These are phyloP conservation scores for Gastrolobium bilobum DNA, from an alignment of 306 rosid species.

Conservation along the genomic window DNA sequence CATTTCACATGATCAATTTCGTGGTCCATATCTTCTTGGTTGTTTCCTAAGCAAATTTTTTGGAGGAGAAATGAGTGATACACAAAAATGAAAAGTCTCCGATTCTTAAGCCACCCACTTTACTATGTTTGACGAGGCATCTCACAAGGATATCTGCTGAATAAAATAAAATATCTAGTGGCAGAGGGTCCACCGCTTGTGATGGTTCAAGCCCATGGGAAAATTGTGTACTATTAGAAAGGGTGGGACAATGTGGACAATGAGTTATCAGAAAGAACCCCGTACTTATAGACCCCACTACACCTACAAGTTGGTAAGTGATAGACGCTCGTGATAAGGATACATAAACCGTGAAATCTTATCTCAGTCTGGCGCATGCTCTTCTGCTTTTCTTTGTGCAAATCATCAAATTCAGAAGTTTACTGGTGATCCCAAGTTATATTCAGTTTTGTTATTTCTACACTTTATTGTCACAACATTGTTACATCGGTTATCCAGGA, in stretches of 20 bases:
- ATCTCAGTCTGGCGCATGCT: conserved; percentile 6
- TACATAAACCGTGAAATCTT: conserved; percentile 36
- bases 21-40: conserved; percentile 24
- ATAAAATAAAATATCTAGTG: conserved; percentile 42
- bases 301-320: conserved; percentile 35
- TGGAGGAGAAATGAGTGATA: not conserved
- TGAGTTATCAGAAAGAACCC: conserved; percentile 16
- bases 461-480: too few relatives aligned
- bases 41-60: conserved; percentile 11
- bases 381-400: not conserved
- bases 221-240: conserved; percentile 33
- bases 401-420: not conserved
- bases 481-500: too few relatives aligned
- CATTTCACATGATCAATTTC: not conserved
- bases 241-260: conserved; percentile 36
- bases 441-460: too few relatives aligned
- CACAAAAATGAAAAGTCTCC: not conserved
- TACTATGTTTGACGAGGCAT: conserved; percentile 25
- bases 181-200: conserved; percentile 7
- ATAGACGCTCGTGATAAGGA: conserved; percentile 43
- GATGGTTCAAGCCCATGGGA: conserved; percentile 16
- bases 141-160: not conserved
- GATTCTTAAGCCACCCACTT: conserved; percentile 24
- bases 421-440: not conserved
- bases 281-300: conserved; percentile 39